A percentile compares a stretch with the other conserved stretches of the same genome.
phyloP scores from a whole-genome alignment of 257 asterid genomes.

The Parsonsia alboflavescens region DNA sequence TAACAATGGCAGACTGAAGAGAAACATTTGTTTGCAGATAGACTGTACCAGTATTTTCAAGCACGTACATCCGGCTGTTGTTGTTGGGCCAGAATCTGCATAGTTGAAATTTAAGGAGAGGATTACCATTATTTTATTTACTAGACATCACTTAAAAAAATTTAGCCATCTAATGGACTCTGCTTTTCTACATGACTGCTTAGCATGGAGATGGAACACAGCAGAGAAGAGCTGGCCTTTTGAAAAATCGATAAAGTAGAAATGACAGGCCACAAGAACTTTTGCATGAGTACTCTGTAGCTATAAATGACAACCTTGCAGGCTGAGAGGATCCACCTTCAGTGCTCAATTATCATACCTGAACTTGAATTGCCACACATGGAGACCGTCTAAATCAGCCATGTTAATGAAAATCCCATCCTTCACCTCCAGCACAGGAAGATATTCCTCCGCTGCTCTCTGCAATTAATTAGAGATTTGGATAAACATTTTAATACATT shows the following conservation, averaged over 20 bases:
- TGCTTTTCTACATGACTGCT: not conserved
- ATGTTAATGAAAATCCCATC: slow-evolving; percentile 38
- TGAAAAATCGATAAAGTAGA: not conserved
- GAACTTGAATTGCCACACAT: slow-evolving; percentile 42
- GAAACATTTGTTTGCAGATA: not conserved
- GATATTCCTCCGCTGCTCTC: slow-evolving; percentile 38
- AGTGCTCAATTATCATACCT: slow-evolving; percentile 19
- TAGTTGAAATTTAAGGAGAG: not conserved
- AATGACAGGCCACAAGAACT: too few relatives aligned
- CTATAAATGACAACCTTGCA: not conserved
- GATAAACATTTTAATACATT: not conserved
- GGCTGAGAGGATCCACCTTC: not conserved
- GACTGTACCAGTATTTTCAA: slow-evolving; percentile 43
- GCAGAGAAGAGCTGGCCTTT: not conserved
- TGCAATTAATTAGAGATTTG: slow-evolving; percentile 15
- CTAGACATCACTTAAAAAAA: not conserved
- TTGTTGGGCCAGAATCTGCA: slow-evolving; percentile 49
- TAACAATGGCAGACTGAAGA: not conserved
- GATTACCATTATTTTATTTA: not conserved
- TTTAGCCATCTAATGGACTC: not conserved
- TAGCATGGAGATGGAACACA: not conserved
- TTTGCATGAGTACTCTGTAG: too few relatives aligned
- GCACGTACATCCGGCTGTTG: slow-evolving; percentile 48
- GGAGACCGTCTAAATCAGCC: slow-evolving; percentile 48
- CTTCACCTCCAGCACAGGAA: slow-evolving; percentile 35